A percentile compares a stretch with the other conserved stretches of the same genome.
These are phyloP conservation scores for Lizonia empirigonia DNA, from an alignment of 2,329 filamentous ascomycete genomes.

Conservation along the genomic window DNA sequence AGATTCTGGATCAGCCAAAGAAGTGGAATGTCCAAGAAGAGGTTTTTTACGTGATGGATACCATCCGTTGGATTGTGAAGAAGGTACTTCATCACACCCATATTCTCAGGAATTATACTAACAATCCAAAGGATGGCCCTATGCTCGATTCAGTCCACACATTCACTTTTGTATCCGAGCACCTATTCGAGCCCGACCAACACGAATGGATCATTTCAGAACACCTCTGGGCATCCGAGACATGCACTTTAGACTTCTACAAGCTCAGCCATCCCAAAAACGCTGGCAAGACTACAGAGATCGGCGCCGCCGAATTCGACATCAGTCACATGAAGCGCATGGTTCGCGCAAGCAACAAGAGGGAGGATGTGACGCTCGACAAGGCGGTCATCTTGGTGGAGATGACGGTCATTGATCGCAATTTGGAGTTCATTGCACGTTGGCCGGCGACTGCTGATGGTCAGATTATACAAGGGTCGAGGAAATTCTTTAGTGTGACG, in stretches of 20 bases:
- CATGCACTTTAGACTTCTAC: slow-evolving; percentile 19
- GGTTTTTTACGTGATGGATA: slow-evolving; percentile 6
- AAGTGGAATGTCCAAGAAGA: background rate
- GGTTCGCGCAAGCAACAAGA: background rate
- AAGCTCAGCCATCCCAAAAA: slow-evolving; percentile 12
- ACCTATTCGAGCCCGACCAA: background rate
- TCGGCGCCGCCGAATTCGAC: slow-evolving; percentile 21
- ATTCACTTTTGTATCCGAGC: slow-evolving; percentile 1
- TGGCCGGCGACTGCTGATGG: slow-evolving; percentile 11
- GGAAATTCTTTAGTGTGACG: slow-evolving; percentile 11
- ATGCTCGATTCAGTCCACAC: slow-evolving; percentile 4
- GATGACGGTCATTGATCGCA: slow-evolving; percentile 22
- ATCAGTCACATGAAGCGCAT: slow-evolving; percentile 5
- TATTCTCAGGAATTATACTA: background rate
- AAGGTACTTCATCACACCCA: slow-evolving; percentile 1
- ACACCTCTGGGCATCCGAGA: slow-evolving; percentile 16
- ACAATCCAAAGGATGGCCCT: background rate
- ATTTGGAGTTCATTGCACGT: slow-evolving; percentile 22
- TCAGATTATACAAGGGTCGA: slow-evolving; percentile 5
- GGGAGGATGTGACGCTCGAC: background rate
- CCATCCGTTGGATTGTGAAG: slow-evolving; percentile 25
- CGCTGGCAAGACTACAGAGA: slow-evolving; percentile 11
- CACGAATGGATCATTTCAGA: slow-evolving; percentile 9
- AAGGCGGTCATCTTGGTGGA: slow-evolving; percentile 15
- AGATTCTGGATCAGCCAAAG: slow-evolving; percentile 4